Percentiles rank a stretch among this genome's conserved stretches.
phyloP scores from a whole-genome alignment of 768 basidiomycete species.

The Leccinum uliginosum region DNA sequence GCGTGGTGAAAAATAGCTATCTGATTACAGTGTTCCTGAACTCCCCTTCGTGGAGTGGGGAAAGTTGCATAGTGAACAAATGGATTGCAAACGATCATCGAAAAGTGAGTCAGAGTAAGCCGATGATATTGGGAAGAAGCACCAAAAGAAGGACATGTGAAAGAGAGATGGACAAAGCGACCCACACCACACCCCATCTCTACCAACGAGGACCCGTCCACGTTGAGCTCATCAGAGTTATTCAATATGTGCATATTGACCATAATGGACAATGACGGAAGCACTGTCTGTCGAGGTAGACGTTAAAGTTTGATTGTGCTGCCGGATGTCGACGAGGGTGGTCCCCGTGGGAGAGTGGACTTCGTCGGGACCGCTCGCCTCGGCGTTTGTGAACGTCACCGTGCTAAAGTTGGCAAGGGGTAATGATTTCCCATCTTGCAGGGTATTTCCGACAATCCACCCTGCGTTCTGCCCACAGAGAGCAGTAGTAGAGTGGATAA shows the following conservation, averaged over 20 bases:
- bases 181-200: neutral
- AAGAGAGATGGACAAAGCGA: neutral
- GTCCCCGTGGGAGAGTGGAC: neutral
- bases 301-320: slow-evolving; percentile 1
- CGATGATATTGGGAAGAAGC: neutral
- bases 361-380: neutral
- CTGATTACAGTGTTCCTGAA: neutral
- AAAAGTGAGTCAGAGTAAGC: neutral
- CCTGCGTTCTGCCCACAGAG: slow-evolving; percentile 5
- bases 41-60: neutral
- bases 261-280: neutral
- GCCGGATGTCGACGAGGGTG: neutral
- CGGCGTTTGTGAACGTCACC: slow-evolving; percentile 5
- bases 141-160: neutral
- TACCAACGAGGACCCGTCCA: neutral
- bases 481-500: neutral
- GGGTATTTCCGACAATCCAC: slow-evolving; percentile 10
- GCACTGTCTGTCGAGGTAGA: neutral
- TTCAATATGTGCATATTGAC: neutral
- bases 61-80: neutral
- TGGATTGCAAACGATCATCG: neutral
- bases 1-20: neutral
- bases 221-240: neutral
- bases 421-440: neutral
- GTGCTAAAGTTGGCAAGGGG: slow-evolving; percentile 4